Percentiles rank a stretch among this genome's conserved stretches.
Conservation (phyloP, 306 rosid genomes). For the Inga oerstediana region DNA sequence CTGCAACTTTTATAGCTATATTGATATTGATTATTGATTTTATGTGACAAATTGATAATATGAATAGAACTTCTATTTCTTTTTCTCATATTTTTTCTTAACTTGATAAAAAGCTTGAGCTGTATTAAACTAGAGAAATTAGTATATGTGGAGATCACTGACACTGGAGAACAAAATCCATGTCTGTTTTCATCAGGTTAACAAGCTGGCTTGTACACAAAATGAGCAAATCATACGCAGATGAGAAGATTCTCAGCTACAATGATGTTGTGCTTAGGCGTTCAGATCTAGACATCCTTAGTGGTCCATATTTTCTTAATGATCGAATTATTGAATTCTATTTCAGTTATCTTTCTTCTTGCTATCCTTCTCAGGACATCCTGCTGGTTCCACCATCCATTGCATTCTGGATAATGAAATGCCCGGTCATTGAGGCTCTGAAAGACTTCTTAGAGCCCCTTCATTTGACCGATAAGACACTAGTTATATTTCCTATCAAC, state of each 20-base stretch:
- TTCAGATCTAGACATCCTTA: conserved; percentile 76
- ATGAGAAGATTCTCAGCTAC: conserved; percentile 81
- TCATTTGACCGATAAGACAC: conserved; percentile 52
- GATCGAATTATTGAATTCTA: conserved; percentile 86
- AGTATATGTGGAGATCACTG: neutral
- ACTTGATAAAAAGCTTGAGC: neutral
- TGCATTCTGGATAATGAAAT: conserved; percentile 80
- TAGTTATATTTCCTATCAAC: conserved; percentile 77
- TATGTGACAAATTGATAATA: conserved; percentile 8
- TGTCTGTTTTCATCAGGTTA: conserved; percentile 32
- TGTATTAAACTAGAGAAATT: neutral
- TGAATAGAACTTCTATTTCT: conserved; percentile 15
- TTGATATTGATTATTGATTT: neutral
- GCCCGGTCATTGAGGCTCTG: conserved; percentile 51
- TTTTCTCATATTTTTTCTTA: neutral
- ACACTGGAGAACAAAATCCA: conserved; percentile 9
- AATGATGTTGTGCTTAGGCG: conserved; percentile 84
- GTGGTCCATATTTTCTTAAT: conserved; percentile 72
- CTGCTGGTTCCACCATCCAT: conserved; percentile 83
- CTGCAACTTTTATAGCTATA: neutral
- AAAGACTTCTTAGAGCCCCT: conserved; percentile 79
- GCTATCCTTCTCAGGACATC: conserved; percentile 49
- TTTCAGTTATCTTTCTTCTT: conserved; percentile 67
- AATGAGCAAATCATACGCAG: conserved; percentile 57
- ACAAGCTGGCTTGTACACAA: conserved; percentile 24